Conservation (phyloP, 2,329 filamentous ascomycete species). For the Tolypocladium nubicola region DNA sequence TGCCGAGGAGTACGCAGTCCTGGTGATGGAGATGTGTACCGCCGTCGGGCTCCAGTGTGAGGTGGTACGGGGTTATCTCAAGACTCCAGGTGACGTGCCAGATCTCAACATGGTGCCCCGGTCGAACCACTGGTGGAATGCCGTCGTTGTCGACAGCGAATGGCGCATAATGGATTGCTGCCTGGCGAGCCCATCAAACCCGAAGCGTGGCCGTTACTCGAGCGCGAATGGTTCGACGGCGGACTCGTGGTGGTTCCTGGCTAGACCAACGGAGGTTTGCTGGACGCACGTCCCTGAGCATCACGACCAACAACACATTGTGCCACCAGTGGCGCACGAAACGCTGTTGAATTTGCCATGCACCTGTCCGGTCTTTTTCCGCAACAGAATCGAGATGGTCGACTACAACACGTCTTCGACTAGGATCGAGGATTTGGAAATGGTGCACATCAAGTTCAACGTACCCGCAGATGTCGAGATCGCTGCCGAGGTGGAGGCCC, state of each 20-base stretch:
- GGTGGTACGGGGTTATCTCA: constrained; percentile 81
- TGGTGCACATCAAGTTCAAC: constrained; percentile 79
- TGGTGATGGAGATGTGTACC: constrained; percentile 88
- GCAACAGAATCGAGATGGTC: constrained; percentile 64
- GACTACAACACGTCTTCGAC: constrained; percentile 85
- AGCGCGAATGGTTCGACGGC: constrained; percentile 58
- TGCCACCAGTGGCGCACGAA: constrained; percentile 77
- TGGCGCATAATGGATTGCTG: constrained; percentile 97
- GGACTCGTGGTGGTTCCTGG: constrained; percentile 90
- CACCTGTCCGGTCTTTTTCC: constrained; percentile 81
- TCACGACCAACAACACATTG: constrained; percentile 84
- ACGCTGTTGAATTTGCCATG: constrained; percentile 78
- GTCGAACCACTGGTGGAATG: constrained; percentile 97
- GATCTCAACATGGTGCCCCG: constrained; percentile 76
- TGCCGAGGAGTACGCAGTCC: constrained; percentile 76
- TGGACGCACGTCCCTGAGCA: constrained; percentile 91
- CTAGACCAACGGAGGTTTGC: constrained; percentile 78
- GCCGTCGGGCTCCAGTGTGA: constrained; percentile 84
- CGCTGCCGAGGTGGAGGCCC: constrained; percentile 82
- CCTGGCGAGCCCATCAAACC: constrained; percentile 82
- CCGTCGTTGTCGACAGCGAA: constrained; percentile 82
- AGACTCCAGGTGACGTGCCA: constrained; percentile 72
- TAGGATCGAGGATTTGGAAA: constrained; percentile 83
- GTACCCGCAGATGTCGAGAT: constrained; percentile 87
- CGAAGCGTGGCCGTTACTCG: constrained; percentile 67